Percentiles rank a stretch among this genome's conserved stretches.
Evolutionary conservation across 2,329 filamentous ascomycete species (phyloP).

Genomic region (Chaetoscypha palmicola): DNA sequence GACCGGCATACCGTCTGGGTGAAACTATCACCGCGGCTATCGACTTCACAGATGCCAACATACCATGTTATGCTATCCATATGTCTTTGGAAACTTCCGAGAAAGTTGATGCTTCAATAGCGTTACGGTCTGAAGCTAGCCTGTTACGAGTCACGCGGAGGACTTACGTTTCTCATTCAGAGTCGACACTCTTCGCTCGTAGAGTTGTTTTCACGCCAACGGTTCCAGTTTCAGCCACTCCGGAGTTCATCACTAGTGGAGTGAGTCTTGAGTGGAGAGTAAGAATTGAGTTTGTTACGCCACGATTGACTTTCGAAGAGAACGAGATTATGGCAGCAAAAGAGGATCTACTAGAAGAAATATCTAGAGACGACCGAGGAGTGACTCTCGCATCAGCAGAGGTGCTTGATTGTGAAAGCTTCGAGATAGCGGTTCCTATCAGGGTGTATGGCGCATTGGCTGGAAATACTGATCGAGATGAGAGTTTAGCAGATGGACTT

Average conservation of each 20-base stretch:
- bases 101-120: slow-evolving; percentile 70
- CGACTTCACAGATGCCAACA: slow-evolving; percentile 70
- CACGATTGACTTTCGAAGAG: slow-evolving; percentile 39
- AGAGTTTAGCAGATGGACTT: slow-evolving; percentile 21
- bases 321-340: slow-evolving; percentile 32
- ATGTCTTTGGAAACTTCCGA: slow-evolving; percentile 82
- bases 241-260: slow-evolving; percentile 86
- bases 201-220: slow-evolving; percentile 74
- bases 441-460: slow-evolving; percentile 61
- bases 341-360: slow-evolving; percentile 62
- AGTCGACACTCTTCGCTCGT: slow-evolving; percentile 75
- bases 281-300: slow-evolving; percentile 86
- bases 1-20: slow-evolving; percentile 82
- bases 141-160: slow-evolving; percentile 82
- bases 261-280: slow-evolving; percentile 85
- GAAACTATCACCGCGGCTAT: slow-evolving; percentile 79
- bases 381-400: slow-evolving; percentile 72
- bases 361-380: slow-evolving; percentile 72
- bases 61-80: slow-evolving; percentile 81
- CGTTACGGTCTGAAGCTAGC: slow-evolving; percentile 76
- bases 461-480: slow-evolving; percentile 23
- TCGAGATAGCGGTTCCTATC: slow-evolving; percentile 80
- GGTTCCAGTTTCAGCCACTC: slow-evolving; percentile 76
- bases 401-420: slow-evolving; percentile 75
- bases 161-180: slow-evolving; percentile 68